Evolutionary conservation across 352 stramenopile species (phyloP).

Genomic region (Phytophthora sp.): DNA sequence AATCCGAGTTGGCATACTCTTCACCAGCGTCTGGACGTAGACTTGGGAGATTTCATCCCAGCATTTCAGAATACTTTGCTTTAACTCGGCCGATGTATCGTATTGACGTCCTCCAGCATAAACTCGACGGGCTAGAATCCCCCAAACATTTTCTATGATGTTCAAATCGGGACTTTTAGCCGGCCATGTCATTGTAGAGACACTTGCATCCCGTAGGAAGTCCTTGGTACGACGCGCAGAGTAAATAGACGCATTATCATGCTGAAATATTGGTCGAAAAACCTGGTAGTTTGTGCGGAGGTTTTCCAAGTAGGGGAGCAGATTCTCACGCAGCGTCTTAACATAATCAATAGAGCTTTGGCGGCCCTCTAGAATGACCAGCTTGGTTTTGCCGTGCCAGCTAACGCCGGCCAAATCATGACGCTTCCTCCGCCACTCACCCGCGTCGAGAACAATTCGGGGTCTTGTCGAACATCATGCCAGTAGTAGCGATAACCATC

Average conservation of each 20-base stretch:
- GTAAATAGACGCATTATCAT: neutral
- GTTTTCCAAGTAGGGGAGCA: neutral
- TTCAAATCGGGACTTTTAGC: too few relatives aligned
- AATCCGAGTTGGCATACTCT: neutral
- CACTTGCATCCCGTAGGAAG: neutral
- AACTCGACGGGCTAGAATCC: neutral
- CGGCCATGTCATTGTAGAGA: neutral
- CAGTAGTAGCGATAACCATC: constrained; percentile 9
- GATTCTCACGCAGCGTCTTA: neutral
- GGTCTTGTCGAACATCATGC: neutral
- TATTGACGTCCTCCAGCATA: neutral
- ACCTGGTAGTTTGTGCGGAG: too few relatives aligned
- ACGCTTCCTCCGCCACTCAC: constrained; percentile 11
- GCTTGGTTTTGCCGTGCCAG: neutral
- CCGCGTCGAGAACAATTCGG: constrained; percentile 2
- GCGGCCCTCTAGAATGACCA: neutral
- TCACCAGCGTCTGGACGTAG: neutral
- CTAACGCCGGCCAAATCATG: neutral
- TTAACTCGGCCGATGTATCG: neutral
- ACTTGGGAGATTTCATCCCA: neutral
- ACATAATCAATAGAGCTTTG: constrained; percentile 1
- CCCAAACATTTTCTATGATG: too few relatives aligned
- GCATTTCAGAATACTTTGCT: neutral
- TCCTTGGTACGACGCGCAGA: neutral
- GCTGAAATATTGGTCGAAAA: neutral